A percentile compares a stretch with the other conserved stretches of the same genome.
Conservation (phyloP, 768 basidiomycete genomes). For the Hemileccinum rubropunctum region DNA sequence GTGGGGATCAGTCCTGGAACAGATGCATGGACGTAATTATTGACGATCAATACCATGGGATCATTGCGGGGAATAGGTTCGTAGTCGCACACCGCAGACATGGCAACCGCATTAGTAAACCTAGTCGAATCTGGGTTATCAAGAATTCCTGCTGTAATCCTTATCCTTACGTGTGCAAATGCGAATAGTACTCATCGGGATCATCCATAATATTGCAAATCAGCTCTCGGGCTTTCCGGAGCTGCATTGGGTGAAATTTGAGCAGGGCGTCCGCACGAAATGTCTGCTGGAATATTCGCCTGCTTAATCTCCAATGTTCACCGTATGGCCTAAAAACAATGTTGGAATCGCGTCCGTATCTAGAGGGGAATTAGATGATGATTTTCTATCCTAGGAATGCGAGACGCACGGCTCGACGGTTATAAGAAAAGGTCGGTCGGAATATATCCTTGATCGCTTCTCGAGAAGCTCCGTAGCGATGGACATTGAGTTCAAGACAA, state of each 20-base stretch:
- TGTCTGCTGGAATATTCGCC: constrained; percentile 3
- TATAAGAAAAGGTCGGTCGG: background rate
- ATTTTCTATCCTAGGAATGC: background rate
- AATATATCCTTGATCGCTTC: too few relatives aligned
- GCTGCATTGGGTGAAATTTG: background rate
- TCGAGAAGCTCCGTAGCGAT: too few relatives aligned
- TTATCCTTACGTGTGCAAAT: constrained; percentile 2
- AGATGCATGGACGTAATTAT: background rate
- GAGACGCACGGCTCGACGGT: background rate
- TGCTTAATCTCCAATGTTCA: background rate
- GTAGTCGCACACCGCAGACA: constrained; percentile 6
- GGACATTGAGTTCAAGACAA: too few relatives aligned
- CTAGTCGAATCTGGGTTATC: background rate
- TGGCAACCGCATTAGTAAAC: constrained; percentile 1
- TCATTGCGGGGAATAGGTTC: too few relatives aligned
- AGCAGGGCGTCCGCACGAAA: background rate
- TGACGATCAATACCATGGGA: constrained; percentile 2
- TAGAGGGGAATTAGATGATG: background rate
- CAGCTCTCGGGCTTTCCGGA: background rate
- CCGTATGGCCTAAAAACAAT: background rate
- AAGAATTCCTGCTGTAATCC: background rate
- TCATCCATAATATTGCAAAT: too few relatives aligned
- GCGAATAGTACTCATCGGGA: background rate
- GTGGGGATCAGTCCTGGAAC: background rate
- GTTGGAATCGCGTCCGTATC: background rate